Base-by-base conservation (phyloP, 306 rosid species). In the Castanospermum australe region DNA sequence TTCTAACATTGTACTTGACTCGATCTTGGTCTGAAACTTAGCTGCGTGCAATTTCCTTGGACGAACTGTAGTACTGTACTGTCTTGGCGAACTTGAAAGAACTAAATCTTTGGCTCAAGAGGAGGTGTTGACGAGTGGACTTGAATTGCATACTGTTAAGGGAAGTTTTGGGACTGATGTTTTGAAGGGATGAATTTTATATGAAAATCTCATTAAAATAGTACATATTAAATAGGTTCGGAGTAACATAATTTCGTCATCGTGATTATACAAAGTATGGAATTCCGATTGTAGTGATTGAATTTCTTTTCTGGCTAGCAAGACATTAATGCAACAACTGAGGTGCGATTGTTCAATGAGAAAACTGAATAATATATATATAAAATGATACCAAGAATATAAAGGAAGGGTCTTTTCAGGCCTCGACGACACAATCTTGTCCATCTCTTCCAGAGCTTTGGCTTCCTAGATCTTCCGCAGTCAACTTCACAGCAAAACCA, bases 401-500 rank as follows among this genome's bases (percentile, higher is more conserved):
- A 28, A 28, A 28, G 32, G 38, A 1, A 82, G n/a, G n/a, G n/a
- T n/a, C n/a, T n/a, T n/a, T n/a, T n/a, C n/a, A n/a, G n/a, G n/a
- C n/a, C n/a, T n/a, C n/a, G n/a, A 80, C 0, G 79, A 83, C 12
- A 88, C 15, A 8, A 88, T 64, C 36, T 87, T 84, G 2, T 85
- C 78, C 14, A 54, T 83, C 38, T 24, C 18, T 35, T 52, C 67
- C 83, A 85, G 77, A 0, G 69, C 84, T 47, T 79, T 75, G 6
- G 32, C 89, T 47, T 88, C n/a, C n/a, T n/a, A n/a, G n/a, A n/a
- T n/a, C 84, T 12, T 83, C 82, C 0, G 41, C 65, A 0, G 79
- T 80, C 70, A 88, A 38, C 61, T 61, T 83, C 33, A 82, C 87
- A 4, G 86, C 82, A 65, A 88, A 85, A 1, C 87, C 86, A 4